Percentiles rank a stretch among this genome's conserved stretches.
Evolutionary conservation across 148 eudicot genomes (phyloP).

Genomic region (Suaeda aralocaspica): DNA sequence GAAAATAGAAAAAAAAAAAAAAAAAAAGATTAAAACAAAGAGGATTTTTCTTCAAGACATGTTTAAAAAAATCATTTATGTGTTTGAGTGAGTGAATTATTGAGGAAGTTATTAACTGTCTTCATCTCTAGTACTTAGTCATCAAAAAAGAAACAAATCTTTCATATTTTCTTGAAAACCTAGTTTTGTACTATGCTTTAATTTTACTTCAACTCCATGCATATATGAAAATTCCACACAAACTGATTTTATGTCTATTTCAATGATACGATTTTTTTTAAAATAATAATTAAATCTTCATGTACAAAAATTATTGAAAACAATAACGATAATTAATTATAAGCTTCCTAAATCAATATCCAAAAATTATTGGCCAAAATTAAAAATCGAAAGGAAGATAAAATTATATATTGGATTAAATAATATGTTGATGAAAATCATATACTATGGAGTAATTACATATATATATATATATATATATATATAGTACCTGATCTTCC

Average conservation of each 20-base stretch:
- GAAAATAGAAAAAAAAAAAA: background rate
- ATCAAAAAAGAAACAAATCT: background rate
- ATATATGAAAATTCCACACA: background rate
- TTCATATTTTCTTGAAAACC: background rate
- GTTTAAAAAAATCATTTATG: background rate
- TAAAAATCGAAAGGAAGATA: background rate
- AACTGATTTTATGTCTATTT: background rate
- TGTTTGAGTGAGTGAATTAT: background rate
- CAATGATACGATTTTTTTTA: background rate
- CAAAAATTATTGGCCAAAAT: background rate
- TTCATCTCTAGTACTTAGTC: background rate
- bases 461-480: no score
- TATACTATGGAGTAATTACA: no score
- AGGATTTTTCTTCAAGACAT: slow-evolving; percentile 15
- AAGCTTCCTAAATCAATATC: background rate
- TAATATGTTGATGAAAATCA: no score
- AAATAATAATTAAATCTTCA: background rate
- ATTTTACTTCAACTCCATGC: slow-evolving; percentile 15
- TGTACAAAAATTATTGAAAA: background rate
- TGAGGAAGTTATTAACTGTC: no score
- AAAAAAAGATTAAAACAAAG: background rate
- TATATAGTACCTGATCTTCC: slow-evolving; percentile 84
- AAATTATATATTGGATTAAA: background rate
- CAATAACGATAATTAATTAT: no score
- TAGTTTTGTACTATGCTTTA: slow-evolving; percentile 6